Conservation (phyloP, 2,329 filamentous ascomycete genomes). For the Beauveria sp. region DNA sequence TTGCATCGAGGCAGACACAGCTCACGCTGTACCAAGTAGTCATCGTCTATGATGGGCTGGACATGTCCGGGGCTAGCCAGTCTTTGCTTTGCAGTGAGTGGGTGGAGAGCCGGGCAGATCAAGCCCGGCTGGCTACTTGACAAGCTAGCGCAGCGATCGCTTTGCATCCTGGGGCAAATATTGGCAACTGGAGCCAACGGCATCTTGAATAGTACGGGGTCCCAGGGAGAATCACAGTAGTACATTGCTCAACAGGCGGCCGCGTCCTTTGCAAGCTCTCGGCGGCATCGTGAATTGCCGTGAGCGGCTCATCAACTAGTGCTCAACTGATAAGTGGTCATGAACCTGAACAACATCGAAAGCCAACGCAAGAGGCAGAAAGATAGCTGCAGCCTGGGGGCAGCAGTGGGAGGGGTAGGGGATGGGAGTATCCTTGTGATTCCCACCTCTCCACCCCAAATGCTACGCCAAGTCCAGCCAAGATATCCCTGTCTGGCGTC, state of each 20-base stretch:
- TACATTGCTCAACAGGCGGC: neutral
- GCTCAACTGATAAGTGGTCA: neutral
- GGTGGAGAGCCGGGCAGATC: conserved; percentile 1
- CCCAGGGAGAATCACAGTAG: neutral
- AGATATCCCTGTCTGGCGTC: conserved; percentile 8
- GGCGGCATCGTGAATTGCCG: neutral
- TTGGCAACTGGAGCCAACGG: neutral
- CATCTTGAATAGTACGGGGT: neutral
- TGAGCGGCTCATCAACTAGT: neutral
- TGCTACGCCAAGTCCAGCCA: conserved; percentile 1
- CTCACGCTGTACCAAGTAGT: neutral
- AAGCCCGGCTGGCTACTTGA: neutral
- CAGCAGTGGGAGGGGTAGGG: neutral
- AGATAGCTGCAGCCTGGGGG: neutral
- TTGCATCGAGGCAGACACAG: neutral
- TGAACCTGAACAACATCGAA: neutral
- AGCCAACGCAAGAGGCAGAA: neutral
- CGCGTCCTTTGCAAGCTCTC: neutral
- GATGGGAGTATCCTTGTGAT: conserved; percentile 8
- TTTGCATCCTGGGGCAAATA: neutral
- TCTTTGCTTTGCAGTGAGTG: neutral
- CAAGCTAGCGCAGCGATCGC: neutral
- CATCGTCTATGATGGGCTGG: neutral
- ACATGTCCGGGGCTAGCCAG: neutral
- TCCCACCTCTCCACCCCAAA: conserved; percentile 4